Conservation (phyloP, 768 basidiomycete genomes). For the Leccinum fibrillosum region DNA sequence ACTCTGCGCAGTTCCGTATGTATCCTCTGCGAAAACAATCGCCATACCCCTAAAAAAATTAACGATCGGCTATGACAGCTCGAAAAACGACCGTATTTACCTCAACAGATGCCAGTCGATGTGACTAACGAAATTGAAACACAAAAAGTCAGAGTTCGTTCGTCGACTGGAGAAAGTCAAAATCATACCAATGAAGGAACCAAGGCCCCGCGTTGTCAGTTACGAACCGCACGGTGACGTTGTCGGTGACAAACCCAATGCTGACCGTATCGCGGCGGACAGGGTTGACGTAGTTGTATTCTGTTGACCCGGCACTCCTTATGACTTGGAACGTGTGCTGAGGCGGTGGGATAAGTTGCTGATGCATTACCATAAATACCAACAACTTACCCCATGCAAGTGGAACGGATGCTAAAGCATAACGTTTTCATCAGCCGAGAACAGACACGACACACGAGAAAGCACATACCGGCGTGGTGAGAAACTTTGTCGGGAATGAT, state of each 20-base stretch:
- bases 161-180: not conserved
- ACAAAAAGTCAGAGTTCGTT: not conserved
- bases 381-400: conserved; percentile 39
- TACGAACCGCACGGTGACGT: conserved; percentile 55
- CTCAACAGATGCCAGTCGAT: conserved; percentile 23
- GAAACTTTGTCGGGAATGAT: conserved; percentile 7
- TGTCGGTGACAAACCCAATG: conserved; percentile 30
- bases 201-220: conserved; percentile 58
- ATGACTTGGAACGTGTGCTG: conserved; percentile 44
- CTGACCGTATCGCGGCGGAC: conserved; percentile 51
- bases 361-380: not conserved
- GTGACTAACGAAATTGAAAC: conserved; percentile 11
- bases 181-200: not conserved
- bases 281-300: conserved; percentile 47
- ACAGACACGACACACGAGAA: not conserved
- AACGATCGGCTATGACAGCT: conserved; percentile 28
- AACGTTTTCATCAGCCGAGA: not conserved
- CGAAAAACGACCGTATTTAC: conserved; percentile 3
- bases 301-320: conserved; percentile 34
- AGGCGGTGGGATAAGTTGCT: not conserved
- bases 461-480: conserved; percentile 30
- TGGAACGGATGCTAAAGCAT: conserved; percentile 40
- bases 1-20: conserved; percentile 16
- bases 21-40: conserved; percentile 34
- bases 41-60: conserved; percentile 38